These are phyloP conservation scores for Candida alai DNA, from an alignment of 805 yeast genomes.

Conservation along the genomic window DNA sequence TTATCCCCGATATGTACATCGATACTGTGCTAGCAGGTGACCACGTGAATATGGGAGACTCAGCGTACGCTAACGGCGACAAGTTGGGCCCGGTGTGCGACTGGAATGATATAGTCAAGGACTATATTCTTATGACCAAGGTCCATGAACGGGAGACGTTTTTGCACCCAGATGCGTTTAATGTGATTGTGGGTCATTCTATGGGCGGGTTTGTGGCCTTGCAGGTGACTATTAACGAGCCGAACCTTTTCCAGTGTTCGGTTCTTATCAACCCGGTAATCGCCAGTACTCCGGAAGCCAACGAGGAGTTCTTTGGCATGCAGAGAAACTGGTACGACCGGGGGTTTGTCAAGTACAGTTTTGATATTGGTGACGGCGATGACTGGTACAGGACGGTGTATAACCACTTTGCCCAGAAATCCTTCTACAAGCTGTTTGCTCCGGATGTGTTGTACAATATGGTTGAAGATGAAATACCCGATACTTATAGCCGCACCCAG, in stretches of 20 bases:
- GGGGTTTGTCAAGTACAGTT: conserved; percentile 9
- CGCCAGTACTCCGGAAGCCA: conserved; percentile 16
- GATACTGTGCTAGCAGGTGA: conserved; percentile 35
- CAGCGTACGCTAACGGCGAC: conserved; percentile 51
- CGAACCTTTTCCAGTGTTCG: conserved; percentile 50
- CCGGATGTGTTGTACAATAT: conserved; percentile 13
- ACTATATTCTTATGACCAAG: conserved; percentile 42
- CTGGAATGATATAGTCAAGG: conserved; percentile 71
- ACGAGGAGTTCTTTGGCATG: conserved; percentile 5
- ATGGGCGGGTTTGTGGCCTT: conserved; percentile 63
- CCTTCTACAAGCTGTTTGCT: conserved; percentile 14
- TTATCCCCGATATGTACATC: conserved; percentile 7
- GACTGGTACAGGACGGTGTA: conserved; percentile 12
- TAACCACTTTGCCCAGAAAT: conserved; percentile 11
- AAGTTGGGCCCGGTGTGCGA: conserved; percentile 51
- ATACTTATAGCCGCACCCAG: conserved; percentile 5
- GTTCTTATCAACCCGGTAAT: conserved; percentile 63
- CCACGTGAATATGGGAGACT: conserved; percentile 65
- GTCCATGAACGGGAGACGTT: conserved; percentile 34
- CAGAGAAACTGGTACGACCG: conserved; percentile 10
- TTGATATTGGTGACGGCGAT: conserved; percentile 7
- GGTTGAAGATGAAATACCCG: conserved; percentile 16
- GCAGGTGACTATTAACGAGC: conserved; percentile 46
- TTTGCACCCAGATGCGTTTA: conserved; percentile 26
- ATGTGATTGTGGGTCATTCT: conserved; percentile 65